phyloP scores from a whole-genome alignment of 83 land plant species.

The Picea abies region DNA sequence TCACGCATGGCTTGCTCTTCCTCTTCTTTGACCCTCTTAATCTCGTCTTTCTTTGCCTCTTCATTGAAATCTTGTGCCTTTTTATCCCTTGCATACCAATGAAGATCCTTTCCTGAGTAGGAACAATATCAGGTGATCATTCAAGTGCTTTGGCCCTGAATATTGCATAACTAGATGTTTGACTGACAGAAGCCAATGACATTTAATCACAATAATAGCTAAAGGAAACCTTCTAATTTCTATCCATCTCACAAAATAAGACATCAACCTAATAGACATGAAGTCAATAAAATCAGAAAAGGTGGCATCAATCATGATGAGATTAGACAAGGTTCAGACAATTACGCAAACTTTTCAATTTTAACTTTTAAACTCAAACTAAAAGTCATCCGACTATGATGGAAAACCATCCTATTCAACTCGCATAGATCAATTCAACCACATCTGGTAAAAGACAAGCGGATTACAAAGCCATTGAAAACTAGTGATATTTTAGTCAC shows the following conservation, averaged over 20 bases:
- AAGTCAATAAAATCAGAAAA: not conserved
- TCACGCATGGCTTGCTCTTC: conserved; percentile 97
- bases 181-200: not conserved
- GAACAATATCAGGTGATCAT: not conserved
- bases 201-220: not conserved
- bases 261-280: not conserved
- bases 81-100: conserved; percentile 86
- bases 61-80: conserved; percentile 32
- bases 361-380: not conserved
- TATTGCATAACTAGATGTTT: not conserved
- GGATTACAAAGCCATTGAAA: not conserved
- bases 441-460: not conserved
- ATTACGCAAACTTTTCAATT: not conserved
- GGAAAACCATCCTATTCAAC: not conserved
- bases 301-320: not conserved
- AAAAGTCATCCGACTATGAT: too few species aligned
- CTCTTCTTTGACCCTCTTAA: conserved; percentile 81
- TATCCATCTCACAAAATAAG: not conserved
- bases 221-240: not conserved
- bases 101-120: conserved; percentile 80
- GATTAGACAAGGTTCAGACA: not conserved
- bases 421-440: not conserved
- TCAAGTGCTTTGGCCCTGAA: not conserved
- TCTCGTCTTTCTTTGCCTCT: conserved; percentile 75
- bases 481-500: not conserved